Percentiles rank a stretch among this genome's conserved stretches.
Conservation (phyloP, 345 rosid species). For the Gossypium australe region DNA sequence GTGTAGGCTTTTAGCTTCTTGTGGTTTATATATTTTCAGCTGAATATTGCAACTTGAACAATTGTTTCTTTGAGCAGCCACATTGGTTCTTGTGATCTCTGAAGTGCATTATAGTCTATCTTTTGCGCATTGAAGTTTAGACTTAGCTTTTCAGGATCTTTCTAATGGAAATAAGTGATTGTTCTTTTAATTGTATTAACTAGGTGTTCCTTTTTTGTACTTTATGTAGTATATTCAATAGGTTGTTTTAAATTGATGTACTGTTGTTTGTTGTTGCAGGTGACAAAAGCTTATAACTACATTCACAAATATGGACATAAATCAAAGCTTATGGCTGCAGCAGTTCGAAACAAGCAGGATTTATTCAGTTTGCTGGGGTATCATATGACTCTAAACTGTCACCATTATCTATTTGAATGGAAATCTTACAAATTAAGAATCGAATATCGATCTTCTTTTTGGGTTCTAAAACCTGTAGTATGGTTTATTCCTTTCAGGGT, state of each 20-base stretch:
- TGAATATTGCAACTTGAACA: not conserved
- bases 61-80: not conserved
- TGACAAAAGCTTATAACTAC: conserved; percentile 67
- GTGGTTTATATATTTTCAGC: not conserved
- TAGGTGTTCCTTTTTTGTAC: not conserved
- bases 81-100: not conserved
- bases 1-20: not conserved
- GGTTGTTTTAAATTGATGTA: not conserved
- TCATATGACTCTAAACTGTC: not conserved
- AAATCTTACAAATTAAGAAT: conserved; percentile 7
- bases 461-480: not conserved
- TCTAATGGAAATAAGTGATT: not conserved
- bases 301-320: conserved; percentile 87
- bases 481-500: conserved; percentile 45
- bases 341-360: conserved; percentile 95
- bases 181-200: not conserved
- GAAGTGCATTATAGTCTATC: not conserved
- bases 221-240: not conserved
- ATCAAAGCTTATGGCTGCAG: conserved; percentile 98
- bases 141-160: not conserved
- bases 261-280: conserved; percentile 27
- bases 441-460: not conserved
- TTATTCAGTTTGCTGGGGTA: conserved; percentile 89
- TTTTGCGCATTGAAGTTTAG: not conserved
- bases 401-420: not conserved